phyloP scores from a whole-genome alignment of 441 rosid genomes.

The Aleurites moluccanus region DNA sequence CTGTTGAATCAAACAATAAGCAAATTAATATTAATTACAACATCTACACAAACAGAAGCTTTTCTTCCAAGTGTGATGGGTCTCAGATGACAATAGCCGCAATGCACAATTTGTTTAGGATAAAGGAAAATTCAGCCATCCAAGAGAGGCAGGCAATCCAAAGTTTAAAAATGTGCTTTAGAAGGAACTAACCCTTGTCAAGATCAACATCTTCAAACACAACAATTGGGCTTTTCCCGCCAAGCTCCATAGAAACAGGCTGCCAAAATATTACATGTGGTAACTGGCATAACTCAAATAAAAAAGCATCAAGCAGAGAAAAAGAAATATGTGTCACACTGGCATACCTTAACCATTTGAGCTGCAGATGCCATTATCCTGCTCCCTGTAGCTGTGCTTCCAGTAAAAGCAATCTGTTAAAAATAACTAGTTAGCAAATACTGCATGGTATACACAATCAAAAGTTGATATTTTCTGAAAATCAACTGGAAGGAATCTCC shows the following conservation, averaged over 20 bases:
- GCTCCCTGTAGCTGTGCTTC: slow-evolving; percentile 92
- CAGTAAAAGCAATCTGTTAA: slow-evolving; percentile 87
- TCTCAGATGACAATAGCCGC: neutral
- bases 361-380: slow-evolving; percentile 86
- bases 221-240: slow-evolving; percentile 94
- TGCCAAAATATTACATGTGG: slow-evolving; percentile 36
- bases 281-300: slow-evolving; percentile 15
- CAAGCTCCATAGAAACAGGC: slow-evolving; percentile 98
- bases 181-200: slow-evolving; percentile 66
- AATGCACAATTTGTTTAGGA: neutral
- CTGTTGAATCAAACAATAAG: slow-evolving; percentile 40
- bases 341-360: slow-evolving; percentile 70
- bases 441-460: neutral
- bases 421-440: slow-evolving; percentile 25
- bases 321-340: slow-evolving; percentile 22
- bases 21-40: slow-evolving; percentile 10
- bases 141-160: slow-evolving; percentile 5
- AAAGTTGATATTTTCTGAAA: slow-evolving; percentile 14
- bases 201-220: slow-evolving; percentile 94
- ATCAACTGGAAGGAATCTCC: slow-evolving; percentile 24
- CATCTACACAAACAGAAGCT: neutral
- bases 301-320: slow-evolving; percentile 11
- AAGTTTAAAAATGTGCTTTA: slow-evolving; percentile 12
- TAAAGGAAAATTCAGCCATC: neutral
- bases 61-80: neutral